Base-by-base conservation (phyloP, 2,329 filamentous ascomycete genomes). In the Aspergillus sp. region DNA sequence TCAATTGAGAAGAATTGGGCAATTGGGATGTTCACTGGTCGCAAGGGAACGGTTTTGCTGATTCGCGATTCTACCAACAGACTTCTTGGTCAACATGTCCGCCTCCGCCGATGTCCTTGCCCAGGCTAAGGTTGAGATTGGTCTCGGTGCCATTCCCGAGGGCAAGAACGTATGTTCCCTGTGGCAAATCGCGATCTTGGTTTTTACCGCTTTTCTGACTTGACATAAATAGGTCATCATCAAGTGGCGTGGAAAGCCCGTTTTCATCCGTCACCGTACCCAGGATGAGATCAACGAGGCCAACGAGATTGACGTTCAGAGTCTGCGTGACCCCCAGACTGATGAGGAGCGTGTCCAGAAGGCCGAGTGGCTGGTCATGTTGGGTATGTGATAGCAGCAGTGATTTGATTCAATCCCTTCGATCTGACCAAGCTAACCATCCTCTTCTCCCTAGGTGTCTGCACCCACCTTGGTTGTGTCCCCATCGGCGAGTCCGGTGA, bases 1-100 rank as follows among this genome's bases (percentile, higher is more conserved):
- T 39, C 11, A 36, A 42, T 38, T 40, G 32, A 31, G 36, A 31
- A 33, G 30, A 29, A 45, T 26, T 42, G n/a, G 37, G 41, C 32
- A 33, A 30, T 38, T 28, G 32, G 31, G 40, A 39, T 40, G 43
- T 37, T 43, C 31, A 37, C 34, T 40, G 43, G 11, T 36, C 26
- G 29, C 31, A 39, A 30, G 32, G 29, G 10, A 35, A 42, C 40
- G 40, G 40, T 36, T 38, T 47, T 46, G 46, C 59, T 61, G 54
- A 64, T 48, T 32, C 52, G 47, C 51, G 52, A 49, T 56, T 48
- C 19, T 19, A 19, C 50, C 44, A 49, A 56, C 73, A 98, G 93
- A 98, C 76, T 98, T 98, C 82, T 81, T 98, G 54, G 89, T 95
- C 77, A 98, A 96, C 83, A 97, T 98, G 94, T 94, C 91, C 64